Base-by-base conservation (phyloP, 2,329 filamentous ascomycete species). In the Stemphylium vesicarium region DNA sequence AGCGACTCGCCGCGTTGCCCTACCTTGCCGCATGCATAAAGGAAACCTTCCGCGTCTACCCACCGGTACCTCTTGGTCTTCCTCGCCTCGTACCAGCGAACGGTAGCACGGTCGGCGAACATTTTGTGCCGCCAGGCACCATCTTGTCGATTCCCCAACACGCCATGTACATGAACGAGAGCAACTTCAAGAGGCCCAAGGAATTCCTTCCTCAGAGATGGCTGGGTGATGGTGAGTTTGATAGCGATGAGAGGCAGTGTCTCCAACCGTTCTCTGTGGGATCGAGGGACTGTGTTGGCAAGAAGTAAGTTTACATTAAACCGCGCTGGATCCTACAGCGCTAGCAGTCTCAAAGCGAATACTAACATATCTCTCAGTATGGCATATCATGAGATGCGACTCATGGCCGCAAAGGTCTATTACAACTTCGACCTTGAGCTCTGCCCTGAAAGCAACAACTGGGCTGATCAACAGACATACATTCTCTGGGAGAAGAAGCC, bases 191-290 rank as follows among this genome's bases (percentile, higher is more conserved):
- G 26, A 60, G 74, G 15, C 68, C 77, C 0, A 44, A 68, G 5
- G 52, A 58, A 5, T 81, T 78, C 49, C 55, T 69, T 4, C 79
- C 79, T 3, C 75, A 80, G 50, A 66, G 78, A 18, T 81, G 78
- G 78, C 47, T 77, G 3, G 66, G 63, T 0, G 59, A 62, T 33
- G 40, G 53, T 13, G 57, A 51, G 4, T 76, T 63, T 15, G 62
- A 55, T 0, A 56, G 59, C 12, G 72, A 75, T 32, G 62, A 73
- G 20, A 69, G 66, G 38, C 65, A 61, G 4, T 77, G 67, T n/a
- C 53, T 80, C 11, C 75, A 80, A 22, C 68, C 79, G 1, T 83
- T 83, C 59, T 77, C 73, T 1, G 68, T 75, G 29, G 81, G 80
- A 0, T 70, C 77, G 0, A 66, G 80, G 29, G 70, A 75, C 37